Evolutionary conservation across 2,329 filamentous ascomycete species (phyloP).

Genomic region (Berkeleyomyces basicola): DNA sequence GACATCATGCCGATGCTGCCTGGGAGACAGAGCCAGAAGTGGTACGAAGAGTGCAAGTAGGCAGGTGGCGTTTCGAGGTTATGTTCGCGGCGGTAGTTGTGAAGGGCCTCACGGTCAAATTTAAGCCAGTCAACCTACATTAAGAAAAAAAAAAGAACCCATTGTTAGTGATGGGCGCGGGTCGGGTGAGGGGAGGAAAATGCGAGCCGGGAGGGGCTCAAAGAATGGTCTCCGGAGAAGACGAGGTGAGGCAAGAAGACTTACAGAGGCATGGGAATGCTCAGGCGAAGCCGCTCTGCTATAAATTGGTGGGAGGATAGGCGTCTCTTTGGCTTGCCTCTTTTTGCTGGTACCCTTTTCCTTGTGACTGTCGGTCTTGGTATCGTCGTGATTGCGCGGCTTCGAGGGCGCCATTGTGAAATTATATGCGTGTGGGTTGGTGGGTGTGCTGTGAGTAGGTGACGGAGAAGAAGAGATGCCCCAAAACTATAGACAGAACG

Average conservation of each 20-base stretch:
- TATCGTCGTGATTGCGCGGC: conserved; percentile 30
- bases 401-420: conserved; percentile 30
- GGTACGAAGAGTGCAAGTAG: conserved; percentile 44
- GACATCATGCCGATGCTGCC: conserved; percentile 53
- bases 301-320: conserved; percentile 7
- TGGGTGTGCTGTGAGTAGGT: background rate
- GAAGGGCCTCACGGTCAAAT: conserved; percentile 50
- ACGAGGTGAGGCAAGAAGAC: background rate
- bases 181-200: background rate
- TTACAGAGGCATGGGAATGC: conserved; percentile 11
- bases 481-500: background rate
- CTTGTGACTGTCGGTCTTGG: conserved; percentile 25
- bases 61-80: conserved; percentile 53
- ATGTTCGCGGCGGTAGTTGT: conserved; percentile 60
- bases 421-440: background rate
- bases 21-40: conserved; percentile 43
- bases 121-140: conserved; percentile 46
- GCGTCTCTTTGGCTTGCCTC: conserved; percentile 25
- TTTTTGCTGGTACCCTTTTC: conserved; percentile 24
- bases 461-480: background rate
- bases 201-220: background rate
- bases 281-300: conserved; percentile 10
- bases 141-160: background rate
- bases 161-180: background rate
- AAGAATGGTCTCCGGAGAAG: background rate